Conservation (phyloP, 176 grass and related monocot species). For the Zea luxurians region DNA sequence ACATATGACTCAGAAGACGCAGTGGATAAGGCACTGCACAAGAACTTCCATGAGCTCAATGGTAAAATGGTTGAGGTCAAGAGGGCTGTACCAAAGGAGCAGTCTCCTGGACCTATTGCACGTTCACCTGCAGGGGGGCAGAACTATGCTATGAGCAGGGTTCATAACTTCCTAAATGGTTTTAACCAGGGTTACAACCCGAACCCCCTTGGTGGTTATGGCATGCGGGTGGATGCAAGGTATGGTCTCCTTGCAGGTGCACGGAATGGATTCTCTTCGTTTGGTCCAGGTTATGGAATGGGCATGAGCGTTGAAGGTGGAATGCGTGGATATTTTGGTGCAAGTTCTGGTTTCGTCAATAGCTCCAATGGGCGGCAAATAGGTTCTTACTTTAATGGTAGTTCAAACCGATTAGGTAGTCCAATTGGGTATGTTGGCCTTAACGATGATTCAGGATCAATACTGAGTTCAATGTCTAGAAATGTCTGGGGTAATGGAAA, state of each 20-base stretch:
- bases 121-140: slow-evolving; percentile 68
- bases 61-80: slow-evolving; percentile 98
- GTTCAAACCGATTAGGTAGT: slow-evolving; percentile 67
- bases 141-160: slow-evolving; percentile 61
- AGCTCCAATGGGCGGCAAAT: slow-evolving; percentile 66
- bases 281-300: slow-evolving; percentile 70
- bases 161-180: slow-evolving; percentile 75
- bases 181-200: slow-evolving; percentile 67
- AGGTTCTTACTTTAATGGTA: slow-evolving; percentile 62
- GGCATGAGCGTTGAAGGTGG: slow-evolving; percentile 67
- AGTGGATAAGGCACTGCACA: slow-evolving; percentile 76
- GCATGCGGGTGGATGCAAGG: slow-evolving; percentile 77
- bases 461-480: slow-evolving; percentile 69
- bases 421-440: slow-evolving; percentile 55
- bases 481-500: slow-evolving; percentile 72
- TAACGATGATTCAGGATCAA: slow-evolving; percentile 67
- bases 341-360: slow-evolving; percentile 54
- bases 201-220: slow-evolving; percentile 68
- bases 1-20: slow-evolving; percentile 92
- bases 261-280: slow-evolving; percentile 69
- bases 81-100: slow-evolving; percentile 90
- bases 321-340: slow-evolving; percentile 56
- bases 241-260: slow-evolving; percentile 64
- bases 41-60: slow-evolving; percentile 91
- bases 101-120: slow-evolving; percentile 69